Percentiles rank a stretch among this genome's conserved stretches.
These are phyloP conservation scores for Blastomyces emzantsi DNA, from an alignment of 2,329 filamentous ascomycete genomes.

Conservation along the genomic window DNA sequence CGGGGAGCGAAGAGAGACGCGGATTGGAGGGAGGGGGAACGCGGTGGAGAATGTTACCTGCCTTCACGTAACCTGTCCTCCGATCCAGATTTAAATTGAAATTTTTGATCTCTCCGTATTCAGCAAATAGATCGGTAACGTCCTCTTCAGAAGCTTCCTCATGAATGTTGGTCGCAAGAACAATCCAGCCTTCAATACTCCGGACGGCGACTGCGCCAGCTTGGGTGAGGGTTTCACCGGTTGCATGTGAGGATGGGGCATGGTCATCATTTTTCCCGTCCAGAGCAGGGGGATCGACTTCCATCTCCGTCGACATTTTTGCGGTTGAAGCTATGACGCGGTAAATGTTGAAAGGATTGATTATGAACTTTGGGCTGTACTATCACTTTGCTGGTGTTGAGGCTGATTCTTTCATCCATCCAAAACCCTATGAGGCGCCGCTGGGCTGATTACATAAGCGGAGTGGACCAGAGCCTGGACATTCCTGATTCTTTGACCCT, in stretches of 20 bases:
- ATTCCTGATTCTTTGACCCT: no score
- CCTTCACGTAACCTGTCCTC: slow-evolving; percentile 60
- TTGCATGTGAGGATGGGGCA: slow-evolving; percentile 24
- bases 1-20: neutral
- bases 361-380: neutral
- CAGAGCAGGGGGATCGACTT: slow-evolving; percentile 34
- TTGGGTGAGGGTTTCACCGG: slow-evolving; percentile 36
- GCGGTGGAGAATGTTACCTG: slow-evolving; percentile 24
- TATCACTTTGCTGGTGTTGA: neutral
- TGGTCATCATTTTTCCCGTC: slow-evolving; percentile 24
- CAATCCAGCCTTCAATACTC: slow-evolving; percentile 61
- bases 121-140: slow-evolving; percentile 55
- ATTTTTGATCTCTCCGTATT: slow-evolving; percentile 60
- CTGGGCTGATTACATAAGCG: slow-evolving; percentile 4
- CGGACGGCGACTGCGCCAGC: slow-evolving; percentile 49
- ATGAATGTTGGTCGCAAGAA: slow-evolving; percentile 60
- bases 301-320: slow-evolving; percentile 39
- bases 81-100: slow-evolving; percentile 57
- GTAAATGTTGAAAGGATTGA: neutral
- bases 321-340: neutral
- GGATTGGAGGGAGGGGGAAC: neutral
- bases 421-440: no score
- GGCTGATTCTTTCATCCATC: neutral
- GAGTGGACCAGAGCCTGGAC: neutral
- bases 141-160: slow-evolving; percentile 61